phyloP scores from a whole-genome alignment of 208 protist genomes.

The Sergeia podlipaevii region DNA sequence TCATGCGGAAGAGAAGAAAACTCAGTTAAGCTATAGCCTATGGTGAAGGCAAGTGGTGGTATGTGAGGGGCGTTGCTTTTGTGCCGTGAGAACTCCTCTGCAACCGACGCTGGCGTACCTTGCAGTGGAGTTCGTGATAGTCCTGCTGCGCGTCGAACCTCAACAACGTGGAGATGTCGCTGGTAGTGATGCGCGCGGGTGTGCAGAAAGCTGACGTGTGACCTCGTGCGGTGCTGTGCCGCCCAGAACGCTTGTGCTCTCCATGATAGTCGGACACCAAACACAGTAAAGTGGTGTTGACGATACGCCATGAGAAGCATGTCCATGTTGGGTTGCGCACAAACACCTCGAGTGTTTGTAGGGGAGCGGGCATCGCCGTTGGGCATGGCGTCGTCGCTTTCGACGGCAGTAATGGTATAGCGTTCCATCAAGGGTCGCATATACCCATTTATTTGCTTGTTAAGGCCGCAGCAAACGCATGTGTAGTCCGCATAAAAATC shows the following conservation, averaged over 20 bases:
- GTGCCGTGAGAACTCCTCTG: not conserved
- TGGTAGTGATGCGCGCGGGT: constrained; percentile 6
- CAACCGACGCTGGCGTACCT: not conserved
- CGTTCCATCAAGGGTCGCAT: constrained; percentile 34
- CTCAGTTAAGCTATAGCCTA: constrained; percentile 48
- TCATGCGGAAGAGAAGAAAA: constrained; percentile 20
- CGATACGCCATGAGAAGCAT: constrained; percentile 11
- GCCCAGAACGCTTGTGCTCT: constrained; percentile 4
- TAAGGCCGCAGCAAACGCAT: constrained; percentile 25
- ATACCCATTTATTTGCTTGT: constrained; percentile 24
- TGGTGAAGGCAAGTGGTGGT: not conserved
- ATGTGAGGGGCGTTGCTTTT: not conserved
- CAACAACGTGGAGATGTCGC: not conserved
- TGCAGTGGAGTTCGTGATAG: not conserved
- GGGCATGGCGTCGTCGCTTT: not conserved
- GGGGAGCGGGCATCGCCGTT: no score
- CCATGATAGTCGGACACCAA: not conserved
- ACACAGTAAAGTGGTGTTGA: not conserved
- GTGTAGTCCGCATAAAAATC: constrained; percentile 21
- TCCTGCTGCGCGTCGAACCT: not conserved
- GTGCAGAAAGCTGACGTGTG: constrained; percentile 18
- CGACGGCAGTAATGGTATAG: constrained; percentile 11
- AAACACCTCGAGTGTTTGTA: no score
- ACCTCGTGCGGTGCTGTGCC: not conserved
- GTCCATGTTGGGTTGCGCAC: not conserved